Evolutionary conservation across 2,329 filamentous ascomycete genomes (phyloP), one percentile per base, ranked within the genome.

Genomic region (Geosmithia flava): DNA sequence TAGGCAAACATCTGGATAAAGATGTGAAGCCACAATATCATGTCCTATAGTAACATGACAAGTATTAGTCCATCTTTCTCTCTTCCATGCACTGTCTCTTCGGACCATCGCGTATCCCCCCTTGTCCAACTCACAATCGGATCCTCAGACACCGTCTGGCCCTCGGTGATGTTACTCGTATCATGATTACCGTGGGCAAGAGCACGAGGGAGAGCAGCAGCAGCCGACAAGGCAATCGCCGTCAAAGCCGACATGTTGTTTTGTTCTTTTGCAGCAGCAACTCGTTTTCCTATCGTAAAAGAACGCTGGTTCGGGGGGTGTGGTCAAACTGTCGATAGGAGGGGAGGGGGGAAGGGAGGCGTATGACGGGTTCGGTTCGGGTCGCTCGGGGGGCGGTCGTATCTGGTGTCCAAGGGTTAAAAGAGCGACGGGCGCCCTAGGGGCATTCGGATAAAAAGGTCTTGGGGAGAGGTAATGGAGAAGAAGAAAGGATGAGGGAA

Each of bases 11-110:
- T 84, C 74, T 95, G 90, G 44, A 95, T 66, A 51, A 95, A 75
- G 59, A 98, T 97, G 67, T 98, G 93, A 56, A 84, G 75, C 93
- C 93, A 98, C 78, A 98, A 67, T 58, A 81, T 87, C 42, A 82
- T 76, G 64, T 97, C 93, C 77, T 82, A 23, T 17, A 27, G 8
- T 8, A 27, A 27, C 23, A 27, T 8, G 23, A n/a, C 23, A 8
- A 27, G 23, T 27, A 27, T 27, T 27, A 27, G 23, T 20, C 42
- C 39, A 20, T 29, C 56, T 74, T 52, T 74, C 62, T 20, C 42
- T 20, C 20, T 19, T 3, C 7, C 40, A 15, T 7, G 7, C 16
- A n/a, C 42, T 20, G 19, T 17, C 40, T 7, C 16, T 19, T 27
- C 23, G 23, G 23, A 27, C 23, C 23, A 8, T 27, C 23, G 23